phyloP scores from a whole-genome alignment of 306 rosid species.

The Bauhinia variegata region DNA sequence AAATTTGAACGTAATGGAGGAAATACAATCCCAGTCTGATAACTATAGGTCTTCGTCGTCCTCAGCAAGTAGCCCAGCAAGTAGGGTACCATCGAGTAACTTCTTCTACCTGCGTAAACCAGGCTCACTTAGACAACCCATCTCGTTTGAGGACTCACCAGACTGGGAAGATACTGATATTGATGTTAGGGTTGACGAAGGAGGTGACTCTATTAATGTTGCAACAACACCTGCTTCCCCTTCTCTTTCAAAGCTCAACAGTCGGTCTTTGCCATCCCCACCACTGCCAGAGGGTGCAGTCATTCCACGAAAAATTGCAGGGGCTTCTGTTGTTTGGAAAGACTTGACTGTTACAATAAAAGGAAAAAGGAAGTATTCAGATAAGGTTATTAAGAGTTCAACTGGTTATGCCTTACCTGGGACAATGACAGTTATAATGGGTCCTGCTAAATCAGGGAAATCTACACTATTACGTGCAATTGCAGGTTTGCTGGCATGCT shows the following conservation, averaged over 20 bases:
- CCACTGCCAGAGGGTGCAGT: slow-evolving; percentile 70
- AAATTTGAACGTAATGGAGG: slow-evolving; percentile 64
- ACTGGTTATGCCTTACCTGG: slow-evolving; percentile 97
- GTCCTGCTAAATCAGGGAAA: slow-evolving; percentile 96
- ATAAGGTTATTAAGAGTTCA: slow-evolving; percentile 92
- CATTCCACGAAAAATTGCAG: slow-evolving; percentile 69
- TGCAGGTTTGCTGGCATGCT: slow-evolving; percentile 65
- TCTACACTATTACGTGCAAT: slow-evolving; percentile 85
- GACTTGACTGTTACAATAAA: slow-evolving; percentile 91
- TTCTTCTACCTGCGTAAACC: slow-evolving; percentile 95
- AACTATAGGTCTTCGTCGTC: slow-evolving; percentile 94
- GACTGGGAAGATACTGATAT: slow-evolving; percentile 95
- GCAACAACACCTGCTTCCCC: slow-evolving; percentile 88
- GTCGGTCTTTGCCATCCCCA: slow-evolving; percentile 90
- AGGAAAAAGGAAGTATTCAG: slow-evolving; percentile 93
- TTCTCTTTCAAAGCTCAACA: slow-evolving; percentile 86
- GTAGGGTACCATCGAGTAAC: slow-evolving; percentile 97
- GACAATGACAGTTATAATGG: slow-evolving; percentile 96
- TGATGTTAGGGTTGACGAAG: slow-evolving; percentile 78
- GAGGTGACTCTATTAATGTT: slow-evolving; percentile 78
- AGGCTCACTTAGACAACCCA: slow-evolving; percentile 92
- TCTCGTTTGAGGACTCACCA: slow-evolving; percentile 98
- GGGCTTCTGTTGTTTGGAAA: slow-evolving; percentile 94
- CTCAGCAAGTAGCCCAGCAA: slow-evolving; percentile 95
- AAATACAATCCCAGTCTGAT: slow-evolving; percentile 95